Evolutionary conservation across 176 grass and related monocot genomes (phyloP).

Genomic region (Hsuehochloa calcarea): DNA sequence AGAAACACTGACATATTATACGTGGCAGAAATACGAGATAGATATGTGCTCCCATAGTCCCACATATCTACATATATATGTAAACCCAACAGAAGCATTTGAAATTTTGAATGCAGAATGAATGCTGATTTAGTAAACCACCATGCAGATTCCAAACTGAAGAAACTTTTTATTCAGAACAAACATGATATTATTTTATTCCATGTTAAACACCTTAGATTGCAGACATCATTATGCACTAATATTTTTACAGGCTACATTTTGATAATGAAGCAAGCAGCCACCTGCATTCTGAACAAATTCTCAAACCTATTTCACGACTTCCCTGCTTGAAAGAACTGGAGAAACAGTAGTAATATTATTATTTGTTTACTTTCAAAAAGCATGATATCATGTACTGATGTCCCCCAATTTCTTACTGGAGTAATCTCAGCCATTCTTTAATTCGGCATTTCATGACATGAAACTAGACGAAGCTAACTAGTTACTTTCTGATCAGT

Average conservation of each 20-base stretch:
- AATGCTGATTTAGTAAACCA: slow-evolving; percentile 10
- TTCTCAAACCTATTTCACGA: background rate
- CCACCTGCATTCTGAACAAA: background rate
- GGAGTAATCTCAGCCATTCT: background rate
- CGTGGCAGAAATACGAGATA: background rate
- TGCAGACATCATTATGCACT: background rate
- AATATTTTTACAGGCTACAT: background rate
- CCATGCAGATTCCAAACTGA: background rate
- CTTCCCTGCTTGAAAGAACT: background rate
- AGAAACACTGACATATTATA: background rate
- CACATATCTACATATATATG: background rate
- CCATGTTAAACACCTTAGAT: background rate
- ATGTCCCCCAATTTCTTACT: background rate
- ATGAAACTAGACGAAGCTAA: background rate
- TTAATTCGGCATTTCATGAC: background rate
- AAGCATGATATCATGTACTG: background rate
- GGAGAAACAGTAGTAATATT: background rate
- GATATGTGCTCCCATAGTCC: background rate
- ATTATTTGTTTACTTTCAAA: background rate
- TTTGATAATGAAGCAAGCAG: background rate
- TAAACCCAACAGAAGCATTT: background rate
- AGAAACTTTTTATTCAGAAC: background rate
- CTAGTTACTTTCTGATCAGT: background rate
- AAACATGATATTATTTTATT: background rate
- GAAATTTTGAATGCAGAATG: background rate